A percentile compares a stretch with the other conserved stretches of the same genome.
Evolutionary conservation across 768 basidiomycete species (phyloP).

Genomic region (Termitomyces sp.): DNA sequence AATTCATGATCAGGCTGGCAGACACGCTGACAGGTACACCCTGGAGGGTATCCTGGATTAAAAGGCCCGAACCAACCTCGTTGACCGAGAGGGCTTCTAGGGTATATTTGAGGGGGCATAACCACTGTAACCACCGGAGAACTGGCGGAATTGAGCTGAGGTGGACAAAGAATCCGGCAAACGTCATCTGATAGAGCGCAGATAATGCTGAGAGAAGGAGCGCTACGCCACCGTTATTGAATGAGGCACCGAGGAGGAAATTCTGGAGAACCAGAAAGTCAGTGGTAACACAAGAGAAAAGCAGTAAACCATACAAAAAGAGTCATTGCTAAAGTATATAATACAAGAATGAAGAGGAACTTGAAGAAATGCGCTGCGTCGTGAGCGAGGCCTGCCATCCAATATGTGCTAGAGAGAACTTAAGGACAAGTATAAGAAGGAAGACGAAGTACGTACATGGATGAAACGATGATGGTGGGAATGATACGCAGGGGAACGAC

Average conservation of each 20-base stretch:
- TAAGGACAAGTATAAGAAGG: background rate
- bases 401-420: slow-evolving; percentile 61
- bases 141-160: slow-evolving; percentile 82
- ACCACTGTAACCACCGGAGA: slow-evolving; percentile 90
- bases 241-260: slow-evolving; percentile 81
- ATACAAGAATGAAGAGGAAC: slow-evolving; percentile 83
- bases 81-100: slow-evolving; percentile 90
- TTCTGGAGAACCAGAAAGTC: slow-evolving; percentile 46
- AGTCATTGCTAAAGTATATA: slow-evolving; percentile 83
- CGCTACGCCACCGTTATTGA: slow-evolving; percentile 86
- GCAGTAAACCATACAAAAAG: slow-evolving; percentile 58
- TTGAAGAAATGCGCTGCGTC: slow-evolving; percentile 90
- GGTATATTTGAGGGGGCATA: slow-evolving; percentile 78
- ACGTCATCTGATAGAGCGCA: slow-evolving; percentile 82
- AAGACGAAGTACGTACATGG: slow-evolving; percentile 53
- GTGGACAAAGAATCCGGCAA: slow-evolving; percentile 92
- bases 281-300: background rate
- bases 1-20: slow-evolving; percentile 81
- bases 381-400: slow-evolving; percentile 89
- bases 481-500: slow-evolving; percentile 85
- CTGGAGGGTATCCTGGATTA: slow-evolving; percentile 73
- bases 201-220: slow-evolving; percentile 81
- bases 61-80: slow-evolving; percentile 84
- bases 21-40: slow-evolving; percentile 83
- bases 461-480: slow-evolving; percentile 82